Evolutionary conservation across 1,139 yeast species (phyloP).

Genomic region (Lipomyces yarrowii): DNA sequence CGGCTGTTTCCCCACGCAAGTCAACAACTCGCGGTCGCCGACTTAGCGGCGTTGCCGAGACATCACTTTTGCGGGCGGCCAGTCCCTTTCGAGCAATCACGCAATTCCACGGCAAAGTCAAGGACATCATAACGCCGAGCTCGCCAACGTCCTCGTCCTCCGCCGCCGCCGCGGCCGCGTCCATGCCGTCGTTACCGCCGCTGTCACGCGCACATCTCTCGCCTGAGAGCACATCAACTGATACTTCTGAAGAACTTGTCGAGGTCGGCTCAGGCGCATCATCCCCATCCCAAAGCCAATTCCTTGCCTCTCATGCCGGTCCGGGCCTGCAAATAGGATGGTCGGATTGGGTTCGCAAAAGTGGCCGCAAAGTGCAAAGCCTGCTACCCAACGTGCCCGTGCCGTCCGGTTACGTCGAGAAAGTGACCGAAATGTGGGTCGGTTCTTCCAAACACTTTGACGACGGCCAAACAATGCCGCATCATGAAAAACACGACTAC

Average conservation of each 20-base stretch:
- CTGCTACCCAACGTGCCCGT: conserved; percentile 20
- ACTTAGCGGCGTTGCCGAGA: not conserved
- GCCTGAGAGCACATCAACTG: conserved; percentile 3
- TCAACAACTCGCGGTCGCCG: not conserved
- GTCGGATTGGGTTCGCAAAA: conserved; percentile 33
- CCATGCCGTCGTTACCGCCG: not conserved
- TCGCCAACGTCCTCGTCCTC: not conserved
- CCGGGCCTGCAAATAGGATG: conserved; percentile 19
- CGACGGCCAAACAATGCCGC: conserved; percentile 38
- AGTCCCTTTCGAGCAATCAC: conserved; percentile 7
- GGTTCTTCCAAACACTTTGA: conserved; percentile 66
- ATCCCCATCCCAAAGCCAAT: conserved; percentile 11
- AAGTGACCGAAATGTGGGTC: conserved; percentile 61
- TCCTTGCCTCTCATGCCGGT: not conserved
- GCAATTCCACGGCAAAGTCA: not conserved
- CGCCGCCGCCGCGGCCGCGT: not conserved
- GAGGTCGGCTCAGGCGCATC: conserved; percentile 16
- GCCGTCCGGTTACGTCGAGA: conserved; percentile 35
- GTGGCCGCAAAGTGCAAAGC: conserved; percentile 30
- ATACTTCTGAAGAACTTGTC: conserved; percentile 23
- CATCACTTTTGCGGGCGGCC: conserved; percentile 1
- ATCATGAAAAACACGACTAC: conserved; percentile 23
- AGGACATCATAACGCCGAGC: not conserved
- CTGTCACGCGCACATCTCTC: not conserved
- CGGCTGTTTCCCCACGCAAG: not conserved